A percentile compares a stretch with the other conserved stretches of the same genome.
These are phyloP conservation scores for Ensete glaucum DNA, from an alignment of 176 grass and related monocot species.

Conservation along the genomic window DNA sequence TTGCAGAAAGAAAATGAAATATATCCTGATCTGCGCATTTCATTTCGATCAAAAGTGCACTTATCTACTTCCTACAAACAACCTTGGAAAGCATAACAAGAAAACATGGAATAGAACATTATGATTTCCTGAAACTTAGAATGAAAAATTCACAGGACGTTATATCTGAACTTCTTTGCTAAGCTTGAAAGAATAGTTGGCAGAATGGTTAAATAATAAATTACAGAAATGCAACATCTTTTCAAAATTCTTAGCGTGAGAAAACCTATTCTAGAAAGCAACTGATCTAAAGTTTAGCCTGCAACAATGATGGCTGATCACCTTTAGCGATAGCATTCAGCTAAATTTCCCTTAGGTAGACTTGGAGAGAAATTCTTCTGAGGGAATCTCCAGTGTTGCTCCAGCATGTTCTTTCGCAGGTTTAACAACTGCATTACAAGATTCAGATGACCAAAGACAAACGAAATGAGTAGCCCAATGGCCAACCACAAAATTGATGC, in stretches of 20 bases:
- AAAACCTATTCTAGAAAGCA: not conserved
- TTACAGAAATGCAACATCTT: not conserved
- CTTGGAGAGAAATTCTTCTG: conserved; percentile 49
- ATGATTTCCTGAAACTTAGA: not conserved
- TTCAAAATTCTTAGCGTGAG: not conserved
- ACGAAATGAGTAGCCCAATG: not conserved
- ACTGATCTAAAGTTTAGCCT: not conserved
- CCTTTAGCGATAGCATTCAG: conserved; percentile 4
- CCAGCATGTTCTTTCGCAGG: conserved; percentile 67
- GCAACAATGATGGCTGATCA: not conserved
- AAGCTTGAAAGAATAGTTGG: not conserved
- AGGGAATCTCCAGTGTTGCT: conserved; percentile 67
- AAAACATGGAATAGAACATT: not conserved
- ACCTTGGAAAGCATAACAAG: not conserved
- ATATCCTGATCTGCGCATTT: not conserved
- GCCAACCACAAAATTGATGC: not conserved
- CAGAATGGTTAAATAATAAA: not conserved
- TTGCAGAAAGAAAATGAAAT: not conserved
- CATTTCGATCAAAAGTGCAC: not conserved
- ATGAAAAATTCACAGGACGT: not conserved
- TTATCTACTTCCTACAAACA: not conserved
- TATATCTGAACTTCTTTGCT: not conserved
- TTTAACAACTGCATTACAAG: conserved; percentile 53
- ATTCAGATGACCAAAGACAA: not conserved
- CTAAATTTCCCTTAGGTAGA: conserved; percentile 5